Percentiles rank a stretch among this genome's conserved stretches.
Conservation (phyloP, 768 basidiomycete genomes). For the Pleurotus pulmonarius region DNA sequence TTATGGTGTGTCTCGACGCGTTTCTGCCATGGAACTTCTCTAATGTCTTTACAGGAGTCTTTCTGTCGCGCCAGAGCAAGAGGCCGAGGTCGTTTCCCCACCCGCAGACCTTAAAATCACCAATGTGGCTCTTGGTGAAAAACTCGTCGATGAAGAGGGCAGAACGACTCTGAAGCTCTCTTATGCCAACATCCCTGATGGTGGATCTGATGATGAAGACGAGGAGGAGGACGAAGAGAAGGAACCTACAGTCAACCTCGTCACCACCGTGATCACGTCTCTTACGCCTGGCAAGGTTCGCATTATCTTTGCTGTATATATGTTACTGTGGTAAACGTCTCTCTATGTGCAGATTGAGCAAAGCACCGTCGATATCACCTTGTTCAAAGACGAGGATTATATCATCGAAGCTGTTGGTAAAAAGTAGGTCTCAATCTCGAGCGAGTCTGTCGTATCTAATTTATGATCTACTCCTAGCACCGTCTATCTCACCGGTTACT, state of each 20-base stretch:
- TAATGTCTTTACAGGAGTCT: conserved; percentile 48
- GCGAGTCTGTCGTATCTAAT: conserved; percentile 9
- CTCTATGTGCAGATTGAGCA: conserved; percentile 64
- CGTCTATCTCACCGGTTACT: conserved; percentile 81
- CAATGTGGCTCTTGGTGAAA: conserved; percentile 77
- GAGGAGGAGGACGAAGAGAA: conserved; percentile 22
- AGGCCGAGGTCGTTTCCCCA: conserved; percentile 49
- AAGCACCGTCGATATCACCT: conserved; percentile 61
- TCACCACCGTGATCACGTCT: conserved; percentile 67
- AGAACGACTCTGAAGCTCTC: conserved; percentile 68
- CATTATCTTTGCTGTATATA: conserved; percentile 1
- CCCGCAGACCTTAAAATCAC: conserved; percentile 74
- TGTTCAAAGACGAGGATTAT: conserved; percentile 64
- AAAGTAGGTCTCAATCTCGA: conserved; percentile 50
- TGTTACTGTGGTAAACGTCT: too few relatives aligned
- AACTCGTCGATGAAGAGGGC: conserved; percentile 54
- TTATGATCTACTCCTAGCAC: conserved; percentile 35
- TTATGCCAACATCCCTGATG: conserved; percentile 35
- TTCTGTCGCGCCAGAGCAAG: conserved; percentile 52
- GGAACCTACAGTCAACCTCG: conserved; percentile 12
- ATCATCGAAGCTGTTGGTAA: conserved; percentile 72
- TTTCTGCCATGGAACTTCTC: conserved; percentile 10
- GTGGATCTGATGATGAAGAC: conserved; percentile 43
- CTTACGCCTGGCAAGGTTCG: conserved; percentile 79
- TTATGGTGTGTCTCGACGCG: conserved; percentile 53